phyloP scores from a whole-genome alignment of 192 early-diverging fungal genomes.

The Backusella tarrabulga region DNA sequence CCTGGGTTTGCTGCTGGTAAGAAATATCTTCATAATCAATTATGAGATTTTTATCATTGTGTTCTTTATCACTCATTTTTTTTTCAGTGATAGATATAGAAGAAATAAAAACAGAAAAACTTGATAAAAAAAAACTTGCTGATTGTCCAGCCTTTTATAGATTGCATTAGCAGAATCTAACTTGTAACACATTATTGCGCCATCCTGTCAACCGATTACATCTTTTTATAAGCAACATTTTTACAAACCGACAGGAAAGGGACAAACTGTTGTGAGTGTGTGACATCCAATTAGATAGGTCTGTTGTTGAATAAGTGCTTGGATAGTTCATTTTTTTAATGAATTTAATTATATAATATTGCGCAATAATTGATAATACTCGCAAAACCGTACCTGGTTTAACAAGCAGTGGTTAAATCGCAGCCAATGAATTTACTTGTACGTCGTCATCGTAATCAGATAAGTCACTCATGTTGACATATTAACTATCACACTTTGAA shows the following conservation, averaged over 20 bases:
- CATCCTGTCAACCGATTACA: background rate
- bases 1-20: constrained; percentile 14
- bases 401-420: background rate
- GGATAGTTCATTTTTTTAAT: background rate
- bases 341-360: background rate
- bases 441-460: background rate
- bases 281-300: background rate
- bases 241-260: background rate
- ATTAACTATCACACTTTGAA: background rate
- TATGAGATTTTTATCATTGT: constrained; percentile 1
- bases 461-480: background rate
- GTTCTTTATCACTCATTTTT: background rate
- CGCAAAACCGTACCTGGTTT: background rate
- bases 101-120: background rate
- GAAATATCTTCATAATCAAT: constrained; percentile 32
- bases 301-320: background rate
- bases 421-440: background rate
- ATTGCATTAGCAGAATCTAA: background rate
- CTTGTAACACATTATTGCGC: background rate
- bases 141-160: background rate
- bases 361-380: background rate
- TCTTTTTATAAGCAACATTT: constrained; percentile 1
- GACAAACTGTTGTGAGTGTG: background rate
- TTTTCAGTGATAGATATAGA: background rate
- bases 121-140: background rate